Evolutionary conservation across 2,329 filamentous ascomycete species (phyloP).

Genomic region (Chrysoporthe austroafricana): DNA sequence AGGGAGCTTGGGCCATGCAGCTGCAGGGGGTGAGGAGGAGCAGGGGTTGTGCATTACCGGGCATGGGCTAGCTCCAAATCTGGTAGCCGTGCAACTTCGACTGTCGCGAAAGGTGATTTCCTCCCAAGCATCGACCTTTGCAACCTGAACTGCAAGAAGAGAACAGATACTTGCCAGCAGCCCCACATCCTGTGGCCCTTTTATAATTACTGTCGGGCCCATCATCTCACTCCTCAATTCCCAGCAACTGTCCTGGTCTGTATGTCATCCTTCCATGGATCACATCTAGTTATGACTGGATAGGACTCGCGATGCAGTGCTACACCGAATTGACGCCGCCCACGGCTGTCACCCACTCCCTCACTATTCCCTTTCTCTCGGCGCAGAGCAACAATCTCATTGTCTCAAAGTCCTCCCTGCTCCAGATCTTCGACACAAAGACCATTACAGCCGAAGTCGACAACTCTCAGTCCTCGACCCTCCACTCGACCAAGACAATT

Average conservation of each 20-base stretch:
- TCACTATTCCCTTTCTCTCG: constrained; percentile 77
- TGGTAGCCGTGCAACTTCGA: neutral
- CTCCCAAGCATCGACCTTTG: neutral
- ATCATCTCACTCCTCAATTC: neutral
- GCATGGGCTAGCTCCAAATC: constrained; percentile 15
- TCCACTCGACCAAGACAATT: constrained; percentile 46
- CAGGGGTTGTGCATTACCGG: neutral
- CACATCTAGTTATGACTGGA: constrained; percentile 34
- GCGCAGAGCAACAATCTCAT: constrained; percentile 80
- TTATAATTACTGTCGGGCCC: neutral
- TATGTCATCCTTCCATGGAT: constrained; percentile 15
- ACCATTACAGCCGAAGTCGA: constrained; percentile 67
- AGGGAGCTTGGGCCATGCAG: constrained; percentile 28
- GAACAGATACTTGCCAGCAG: neutral
- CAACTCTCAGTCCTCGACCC: constrained; percentile 42
- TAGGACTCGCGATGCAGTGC: constrained; percentile 75
- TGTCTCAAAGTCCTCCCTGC: constrained; percentile 87
- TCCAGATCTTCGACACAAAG: constrained; percentile 86
- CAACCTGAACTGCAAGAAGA: neutral
- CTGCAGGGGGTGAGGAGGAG: constrained; percentile 5
- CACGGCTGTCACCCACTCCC: constrained; percentile 88
- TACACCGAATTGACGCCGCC: constrained; percentile 95
- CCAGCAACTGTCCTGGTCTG: neutral
- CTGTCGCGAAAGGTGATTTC: constrained; percentile 6
- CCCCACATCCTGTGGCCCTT: neutral